Conservation (phyloP, 108 stramenopile species). For the Skeletonema tropicum region DNA sequence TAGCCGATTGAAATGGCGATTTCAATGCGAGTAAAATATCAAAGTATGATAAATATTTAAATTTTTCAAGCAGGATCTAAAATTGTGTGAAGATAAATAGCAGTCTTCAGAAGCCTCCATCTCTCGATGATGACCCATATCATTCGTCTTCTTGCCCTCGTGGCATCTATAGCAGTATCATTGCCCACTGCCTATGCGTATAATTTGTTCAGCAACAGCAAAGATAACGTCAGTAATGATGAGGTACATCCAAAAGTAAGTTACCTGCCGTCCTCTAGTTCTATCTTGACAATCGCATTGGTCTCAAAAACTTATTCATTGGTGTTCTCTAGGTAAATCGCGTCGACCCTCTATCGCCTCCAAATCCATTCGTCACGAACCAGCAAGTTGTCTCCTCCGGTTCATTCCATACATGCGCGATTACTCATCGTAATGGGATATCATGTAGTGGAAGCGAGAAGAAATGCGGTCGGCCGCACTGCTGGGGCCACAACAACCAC, state of each 20-base stretch:
- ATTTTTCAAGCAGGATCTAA: no score
- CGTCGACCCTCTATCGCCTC: neutral
- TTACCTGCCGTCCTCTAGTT: neutral
- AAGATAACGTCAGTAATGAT: neutral
- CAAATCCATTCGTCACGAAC: neutral
- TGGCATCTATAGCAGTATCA: no score
- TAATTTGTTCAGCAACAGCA: neutral
- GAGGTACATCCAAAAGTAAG: neutral
- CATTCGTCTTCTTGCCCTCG: no score
- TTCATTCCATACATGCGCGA: slow-evolving; percentile 39
- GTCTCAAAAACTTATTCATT: neutral
- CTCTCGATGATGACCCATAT: no score
- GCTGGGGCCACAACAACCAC: slow-evolving; percentile 35
- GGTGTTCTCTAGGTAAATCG: neutral
- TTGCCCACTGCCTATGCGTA: neutral
- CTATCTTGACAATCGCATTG: neutral
- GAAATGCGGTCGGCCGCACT: slow-evolving; percentile 32
- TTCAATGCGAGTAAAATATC: no score
- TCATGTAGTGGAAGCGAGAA: slow-evolving; percentile 12
- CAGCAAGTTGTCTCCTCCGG: slow-evolving; percentile 19
- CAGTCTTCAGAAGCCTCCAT: no score
- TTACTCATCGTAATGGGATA: slow-evolving; percentile 17
- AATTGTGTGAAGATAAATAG: no score
- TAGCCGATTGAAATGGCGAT: no score
- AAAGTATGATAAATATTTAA: no score